A percentile compares a stretch with the other conserved stretches of the same genome.
phyloP scores from a whole-genome alignment of 2,329 filamentous ascomycete species.

The Phialophora macrospora region DNA sequence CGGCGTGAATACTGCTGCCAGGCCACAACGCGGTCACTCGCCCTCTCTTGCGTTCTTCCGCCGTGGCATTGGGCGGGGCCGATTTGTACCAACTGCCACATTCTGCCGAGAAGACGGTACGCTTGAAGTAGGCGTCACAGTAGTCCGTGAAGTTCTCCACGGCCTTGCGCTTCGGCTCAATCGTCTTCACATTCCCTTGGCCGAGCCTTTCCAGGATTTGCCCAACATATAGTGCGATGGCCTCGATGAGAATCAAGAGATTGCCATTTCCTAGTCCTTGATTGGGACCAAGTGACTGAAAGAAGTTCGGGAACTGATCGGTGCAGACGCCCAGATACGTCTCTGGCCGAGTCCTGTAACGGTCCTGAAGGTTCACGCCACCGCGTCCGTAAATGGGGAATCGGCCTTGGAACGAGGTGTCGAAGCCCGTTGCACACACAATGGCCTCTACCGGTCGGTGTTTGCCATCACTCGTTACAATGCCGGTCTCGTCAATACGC shows the following conservation, averaged over 20 bases:
- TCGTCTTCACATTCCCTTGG: slow-evolving; percentile 54
- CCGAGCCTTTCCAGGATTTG: slow-evolving; percentile 57
- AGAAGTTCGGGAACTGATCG: slow-evolving; percentile 45
- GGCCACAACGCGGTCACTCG: slow-evolving; percentile 52
- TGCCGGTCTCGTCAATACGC: slow-evolving; percentile 33
- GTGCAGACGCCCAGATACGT: slow-evolving; percentile 46
- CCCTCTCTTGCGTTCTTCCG: slow-evolving; percentile 41
- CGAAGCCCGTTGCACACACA: slow-evolving; percentile 49
- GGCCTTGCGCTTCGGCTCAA: slow-evolving; percentile 51
- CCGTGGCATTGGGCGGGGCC: slow-evolving; percentile 43
- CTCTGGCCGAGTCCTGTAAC: slow-evolving; percentile 42
- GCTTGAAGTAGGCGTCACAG: slow-evolving; percentile 54
- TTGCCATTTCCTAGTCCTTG: slow-evolving; percentile 42
- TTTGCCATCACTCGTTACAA: slow-evolving; percentile 41
- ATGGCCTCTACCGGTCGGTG: slow-evolving; percentile 45
- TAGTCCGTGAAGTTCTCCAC: slow-evolving; percentile 57
- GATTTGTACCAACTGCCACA: slow-evolving; percentile 60
- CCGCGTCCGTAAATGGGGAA: slow-evolving; percentile 46
- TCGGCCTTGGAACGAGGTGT: slow-evolving; percentile 45
- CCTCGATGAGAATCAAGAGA: slow-evolving; percentile 38
- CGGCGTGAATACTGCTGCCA: slow-evolving; percentile 48
- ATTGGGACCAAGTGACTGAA: slow-evolving; percentile 45
- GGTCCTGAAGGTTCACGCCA: slow-evolving; percentile 39
- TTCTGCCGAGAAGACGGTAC: slow-evolving; percentile 39
- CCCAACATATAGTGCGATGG: slow-evolving; percentile 41